Base-by-base conservation (phyloP, 768 basidiomycete species). In the Termitomyces sp. region DNA sequence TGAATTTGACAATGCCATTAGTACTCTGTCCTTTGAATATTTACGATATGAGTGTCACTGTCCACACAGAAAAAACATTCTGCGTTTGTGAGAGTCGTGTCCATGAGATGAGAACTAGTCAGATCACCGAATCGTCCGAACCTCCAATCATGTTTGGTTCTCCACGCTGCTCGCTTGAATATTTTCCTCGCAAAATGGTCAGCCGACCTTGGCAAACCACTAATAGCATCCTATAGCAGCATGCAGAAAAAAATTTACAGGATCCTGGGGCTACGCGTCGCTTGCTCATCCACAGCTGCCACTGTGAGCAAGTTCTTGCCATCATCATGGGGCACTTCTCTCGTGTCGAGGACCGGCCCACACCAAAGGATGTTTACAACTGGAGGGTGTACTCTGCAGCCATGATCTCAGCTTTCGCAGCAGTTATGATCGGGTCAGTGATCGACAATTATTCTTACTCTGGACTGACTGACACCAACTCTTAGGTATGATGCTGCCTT, bases 401-500 rank as follows among this genome's bases (percentile, higher is more conserved):
- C 20, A 62, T 71, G 32, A 63, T 70, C 18, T 70, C 68, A 30
- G 67, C 75, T 4, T 75, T 71, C 54, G 77, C 73, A 7, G 75
- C 75, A 45, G 68, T 73, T 30, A 75, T 73, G 72, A 75, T 77
- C 56, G 75, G 75, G 64, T 74, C 22, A 44, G 33, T 42, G 26
- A 58, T 20, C 65, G 57, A 8, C 28, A 22, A 18, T 43, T 20
- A 30, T 45, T n/a, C 43, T 40, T 20, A 14, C n/a, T 42, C n/a
- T 6, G 20, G 43, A 20, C 50, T 58, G 58, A 52, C 50, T 58
- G 58, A 52, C 50, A 14, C 36, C 46, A 16, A 35, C 47, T 28
- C 28, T 24, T 24, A 71, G 70, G 40, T 75, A 77, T 63, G 77
- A 78, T 61, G 72, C 72, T 8, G 77, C 76, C 7, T 80, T 80